Base-by-base conservation (phyloP, 495 filamentous ascomycete species). In the Trichoderma erinaceum region DNA sequence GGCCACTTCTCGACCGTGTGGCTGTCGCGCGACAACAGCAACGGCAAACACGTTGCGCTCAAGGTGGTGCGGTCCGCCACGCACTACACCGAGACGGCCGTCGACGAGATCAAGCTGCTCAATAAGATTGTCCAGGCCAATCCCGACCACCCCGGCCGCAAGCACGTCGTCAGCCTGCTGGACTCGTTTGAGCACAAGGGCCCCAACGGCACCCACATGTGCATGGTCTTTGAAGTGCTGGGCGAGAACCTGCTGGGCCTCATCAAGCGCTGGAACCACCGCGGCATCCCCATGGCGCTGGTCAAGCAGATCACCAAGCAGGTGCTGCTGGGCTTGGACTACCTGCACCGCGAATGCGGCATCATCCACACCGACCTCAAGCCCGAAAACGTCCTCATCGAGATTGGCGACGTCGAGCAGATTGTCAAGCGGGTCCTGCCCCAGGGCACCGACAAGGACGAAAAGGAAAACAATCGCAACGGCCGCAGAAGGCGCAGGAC, bases 281-380 rank as follows among this genome's bases (percentile, higher is more conserved):
- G 95, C 41, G 95, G 95, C 35, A 98, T 99, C 65, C 95, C 95
- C 38, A 96, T 96, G 89, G 85, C 90, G 23, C 84, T 99, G 41
- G 95, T 99, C 70, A 97, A 96, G 80, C 95, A 99, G 78, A 99
- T 99, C 78, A 94, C 96, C 3, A 99, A 99, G 77, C 95, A 99
- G 77, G 95, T 99, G 16, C 84, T 99, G 66, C 84, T 99, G 61
- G 95, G 95, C 4, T 82, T 99, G 63, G 95, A 99, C 73, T 98
- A 99, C 76, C 84, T 99, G 25, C 95, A 99, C 72, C 88, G 95
- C 64, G 95, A 99, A 79, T 99, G 95, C 81, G 96, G 96, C 69
- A 99, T 99, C 78, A 98, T 99, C 71, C 95, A 99, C 78, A 99
- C 95, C 7, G 95, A 99, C 78, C 79, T 99, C 70, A 99, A 99